phyloP scores from a whole-genome alignment of 2,329 filamentous ascomycete species.

The Chaetomiaceae sp. region DNA sequence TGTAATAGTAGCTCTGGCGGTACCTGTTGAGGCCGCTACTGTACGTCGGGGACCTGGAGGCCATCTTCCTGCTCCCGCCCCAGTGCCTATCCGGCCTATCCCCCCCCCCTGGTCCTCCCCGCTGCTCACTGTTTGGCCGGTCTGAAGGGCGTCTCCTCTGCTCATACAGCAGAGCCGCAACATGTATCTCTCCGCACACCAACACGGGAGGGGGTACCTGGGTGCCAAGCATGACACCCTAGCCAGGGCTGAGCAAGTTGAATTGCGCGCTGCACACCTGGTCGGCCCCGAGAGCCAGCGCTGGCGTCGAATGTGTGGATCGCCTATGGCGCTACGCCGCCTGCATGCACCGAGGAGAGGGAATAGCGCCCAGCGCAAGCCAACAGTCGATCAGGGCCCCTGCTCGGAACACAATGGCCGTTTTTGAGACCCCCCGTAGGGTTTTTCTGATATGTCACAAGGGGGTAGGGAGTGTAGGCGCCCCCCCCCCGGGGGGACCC shows the following conservation, averaged over 20 bases:
- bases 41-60: no score
- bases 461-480: background rate
- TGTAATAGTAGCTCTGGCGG: no score
- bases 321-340: background rate
- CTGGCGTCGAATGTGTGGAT: background rate
- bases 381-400: background rate
- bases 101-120: no score
- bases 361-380: background rate
- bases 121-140: no score
- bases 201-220: background rate
- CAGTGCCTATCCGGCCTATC: no score
- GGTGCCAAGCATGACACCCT: background rate
- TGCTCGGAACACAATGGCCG: background rate
- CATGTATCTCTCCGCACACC: background rate
- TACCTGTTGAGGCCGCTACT: no score
- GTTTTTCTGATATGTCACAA: background rate
- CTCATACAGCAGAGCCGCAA: conserved; percentile 9
- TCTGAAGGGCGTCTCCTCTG: no score
- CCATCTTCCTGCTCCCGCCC: no score
- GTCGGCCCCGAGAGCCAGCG: background rate
- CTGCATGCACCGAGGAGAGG: background rate
- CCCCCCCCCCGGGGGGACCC: no score
- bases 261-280: background rate
- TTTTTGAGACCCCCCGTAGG: background rate
- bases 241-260: conserved; percentile 5